phyloP scores from a whole-genome alignment of 2,329 filamentous ascomycete genomes.

The Claviceps pazoutovae region DNA sequence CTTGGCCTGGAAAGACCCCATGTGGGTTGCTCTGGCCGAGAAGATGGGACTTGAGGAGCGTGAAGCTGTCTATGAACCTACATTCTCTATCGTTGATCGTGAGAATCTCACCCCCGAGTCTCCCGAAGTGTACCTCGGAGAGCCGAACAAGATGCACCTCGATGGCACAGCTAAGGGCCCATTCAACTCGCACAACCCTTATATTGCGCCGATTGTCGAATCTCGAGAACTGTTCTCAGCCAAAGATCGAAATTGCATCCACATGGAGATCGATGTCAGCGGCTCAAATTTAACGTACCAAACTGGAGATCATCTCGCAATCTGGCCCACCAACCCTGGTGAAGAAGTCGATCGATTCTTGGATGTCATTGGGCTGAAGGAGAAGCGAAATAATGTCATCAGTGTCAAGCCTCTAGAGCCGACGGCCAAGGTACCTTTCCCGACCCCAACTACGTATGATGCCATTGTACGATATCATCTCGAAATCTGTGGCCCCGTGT shows the following conservation, averaged over 20 bases:
- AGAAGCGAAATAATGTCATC: constrained; percentile 72
- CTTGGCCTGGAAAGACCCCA: constrained; percentile 96
- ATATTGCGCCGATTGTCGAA: constrained; percentile 82
- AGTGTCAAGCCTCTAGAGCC: constrained; percentile 83
- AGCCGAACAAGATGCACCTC: constrained; percentile 92
- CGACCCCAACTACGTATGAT: constrained; percentile 91
- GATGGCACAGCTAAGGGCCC: constrained; percentile 73
- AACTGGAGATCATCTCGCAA: constrained; percentile 90
- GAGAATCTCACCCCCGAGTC: constrained; percentile 61
- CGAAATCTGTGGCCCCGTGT: constrained; percentile 90
- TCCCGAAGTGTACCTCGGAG: constrained; percentile 78
- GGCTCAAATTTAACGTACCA: constrained; percentile 85
- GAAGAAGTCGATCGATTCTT: constrained; percentile 86
- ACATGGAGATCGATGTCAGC: constrained; percentile 87
- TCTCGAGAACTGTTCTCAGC: constrained; percentile 84
- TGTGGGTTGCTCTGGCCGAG: constrained; percentile 78
- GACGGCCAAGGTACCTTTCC: constrained; percentile 95
- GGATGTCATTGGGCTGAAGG: constrained; percentile 56
- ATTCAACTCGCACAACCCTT: constrained; percentile 93
- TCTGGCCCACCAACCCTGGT: constrained; percentile 95
- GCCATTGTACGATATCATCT: constrained; percentile 88
- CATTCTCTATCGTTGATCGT: constrained; percentile 70
- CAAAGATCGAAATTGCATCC: constrained; percentile 86
- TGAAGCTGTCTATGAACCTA: constrained; percentile 88
- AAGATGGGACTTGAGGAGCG: constrained; percentile 87